Percentiles rank a stretch among this genome's conserved stretches.
These are phyloP conservation scores for Alternaria sp. DNA, from an alignment of 2,329 filamentous ascomycete species.

Conservation along the genomic window DNA sequence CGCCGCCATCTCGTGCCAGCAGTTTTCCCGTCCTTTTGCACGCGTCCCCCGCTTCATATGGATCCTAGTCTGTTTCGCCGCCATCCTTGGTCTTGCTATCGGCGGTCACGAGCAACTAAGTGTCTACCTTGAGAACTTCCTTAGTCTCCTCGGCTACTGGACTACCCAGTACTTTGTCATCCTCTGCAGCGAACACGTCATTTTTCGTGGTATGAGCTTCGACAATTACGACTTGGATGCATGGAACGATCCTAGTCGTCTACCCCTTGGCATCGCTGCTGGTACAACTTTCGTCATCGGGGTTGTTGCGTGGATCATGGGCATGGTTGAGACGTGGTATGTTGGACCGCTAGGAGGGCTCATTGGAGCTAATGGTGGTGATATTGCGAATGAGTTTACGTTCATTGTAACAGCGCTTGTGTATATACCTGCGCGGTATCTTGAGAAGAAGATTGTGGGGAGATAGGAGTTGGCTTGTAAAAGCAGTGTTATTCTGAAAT, in stretches of 20 bases:
- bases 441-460: slow-evolving; percentile 40
- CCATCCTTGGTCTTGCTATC: slow-evolving; percentile 56
- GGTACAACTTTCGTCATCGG: slow-evolving; percentile 52
- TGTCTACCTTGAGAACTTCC: slow-evolving; percentile 57
- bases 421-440: slow-evolving; percentile 39
- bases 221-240: slow-evolving; percentile 57
- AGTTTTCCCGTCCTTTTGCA: slow-evolving; percentile 59
- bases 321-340: slow-evolving; percentile 68
- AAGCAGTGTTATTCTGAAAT: not conserved
- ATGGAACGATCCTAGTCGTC: slow-evolving; percentile 56
- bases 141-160: slow-evolving; percentile 59
- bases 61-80: slow-evolving; percentile 56
- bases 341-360: slow-evolving; percentile 52
- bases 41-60: slow-evolving; percentile 62
- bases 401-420: slow-evolving; percentile 39
- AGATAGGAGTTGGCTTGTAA: slow-evolving; percentile 15
- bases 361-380: slow-evolving; percentile 40
- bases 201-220: slow-evolving; percentile 61
- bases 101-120: slow-evolving; percentile 55
- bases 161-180: slow-evolving; percentile 58
- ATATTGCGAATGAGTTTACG: slow-evolving; percentile 42
- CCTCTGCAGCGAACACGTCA: slow-evolving; percentile 56
- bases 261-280: slow-evolving; percentile 56
- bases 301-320: slow-evolving; percentile 60
- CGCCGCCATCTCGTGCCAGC: slow-evolving; percentile 57